Evolutionary conservation across 75 land plant genomes (phyloP), one percentile per base, ranked within the genome.

Genomic region (Cunninghamia lanceolata): DNA sequence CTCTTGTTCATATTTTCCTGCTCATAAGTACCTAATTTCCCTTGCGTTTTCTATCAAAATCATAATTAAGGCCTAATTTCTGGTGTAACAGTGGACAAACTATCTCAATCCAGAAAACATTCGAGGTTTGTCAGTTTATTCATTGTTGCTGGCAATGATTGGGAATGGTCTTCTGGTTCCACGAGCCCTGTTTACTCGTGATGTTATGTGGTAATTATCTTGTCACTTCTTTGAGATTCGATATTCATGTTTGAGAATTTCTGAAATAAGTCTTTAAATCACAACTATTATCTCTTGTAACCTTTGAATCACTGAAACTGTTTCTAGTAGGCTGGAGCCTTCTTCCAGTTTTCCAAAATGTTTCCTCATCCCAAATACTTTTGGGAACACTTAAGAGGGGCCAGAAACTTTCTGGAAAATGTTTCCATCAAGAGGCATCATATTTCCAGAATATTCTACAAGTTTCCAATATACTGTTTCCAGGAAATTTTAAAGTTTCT

Each of bases 111-210:
- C 99, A 54, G 92, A 90, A 19, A 97, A 97, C 90, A 94, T 97
- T 84, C 92, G 87, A 91, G 99, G 99, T 45, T 89, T 97, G 53
- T 97, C 99, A 1, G 93, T 94, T 82, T 83, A 88, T 83, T 91
- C 98, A 45, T 88, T 97, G 86, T 79, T 97, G 91, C 94, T 97
- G 80, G 96, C 93, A 40, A 95, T 97, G 95, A 87, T 94, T 88
- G 98, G 98, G 4, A 97, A 97, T 87, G 94, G 93, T 76, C 93
- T 97, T 80, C 85, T 96, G 91, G 85, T 96, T 66, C 99, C 99
- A 77, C 95, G 99, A 34, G 98, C 99, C 59, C 89, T 96, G 5
- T 94, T 97, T 85, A 96, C 93, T 76, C 92, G 98, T 66, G 98
- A 97, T 86, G 83, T 96, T 19, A 96, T 97, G 98, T 97, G 99